phyloP scores from a whole-genome alignment of 202 grass and related monocot genomes.

The Zoysia matrella region DNA sequence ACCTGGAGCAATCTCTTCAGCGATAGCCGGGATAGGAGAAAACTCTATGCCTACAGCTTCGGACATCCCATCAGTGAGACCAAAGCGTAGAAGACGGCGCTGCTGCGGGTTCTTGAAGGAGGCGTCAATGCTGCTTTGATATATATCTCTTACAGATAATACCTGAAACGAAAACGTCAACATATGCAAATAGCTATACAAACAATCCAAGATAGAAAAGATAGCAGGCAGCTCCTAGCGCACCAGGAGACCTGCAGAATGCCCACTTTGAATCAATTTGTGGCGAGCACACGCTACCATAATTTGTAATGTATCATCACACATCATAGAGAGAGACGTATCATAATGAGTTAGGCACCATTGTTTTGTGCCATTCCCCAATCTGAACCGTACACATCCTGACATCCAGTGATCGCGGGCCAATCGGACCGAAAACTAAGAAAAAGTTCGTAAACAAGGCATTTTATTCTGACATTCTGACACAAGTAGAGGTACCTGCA shows the following conservation, averaged over 20 bases:
- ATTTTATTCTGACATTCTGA: background rate
- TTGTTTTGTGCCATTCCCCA: background rate
- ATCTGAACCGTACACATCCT: background rate
- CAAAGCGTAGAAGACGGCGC: constrained; percentile 65
- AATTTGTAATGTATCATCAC: background rate
- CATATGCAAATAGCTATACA: background rate
- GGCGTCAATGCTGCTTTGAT: constrained; percentile 74
- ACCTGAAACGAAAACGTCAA: constrained; percentile 46
- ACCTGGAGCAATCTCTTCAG: constrained; percentile 78
- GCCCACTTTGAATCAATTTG: background rate
- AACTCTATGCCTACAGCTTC: constrained; percentile 84
- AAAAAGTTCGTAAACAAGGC: background rate
- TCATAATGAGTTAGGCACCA: background rate
- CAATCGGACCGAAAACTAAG: background rate
- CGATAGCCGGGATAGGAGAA: constrained; percentile 64
- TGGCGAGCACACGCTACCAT: background rate
- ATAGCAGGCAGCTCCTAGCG: background rate
- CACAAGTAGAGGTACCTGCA: constrained; percentile 56
- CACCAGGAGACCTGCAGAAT: constrained; percentile 20
- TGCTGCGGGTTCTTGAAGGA: constrained; percentile 71
- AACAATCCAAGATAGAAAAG: no score
- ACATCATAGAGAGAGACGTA: background rate
- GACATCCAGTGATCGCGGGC: background rate
- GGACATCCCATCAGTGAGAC: constrained; percentile 70
- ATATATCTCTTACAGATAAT: constrained; percentile 80